A percentile compares a stretch with the other conserved stretches of the same genome.
Evolutionary conservation across 148 eudicot genomes (phyloP).

Genomic region (Suaeda aralocaspica): DNA sequence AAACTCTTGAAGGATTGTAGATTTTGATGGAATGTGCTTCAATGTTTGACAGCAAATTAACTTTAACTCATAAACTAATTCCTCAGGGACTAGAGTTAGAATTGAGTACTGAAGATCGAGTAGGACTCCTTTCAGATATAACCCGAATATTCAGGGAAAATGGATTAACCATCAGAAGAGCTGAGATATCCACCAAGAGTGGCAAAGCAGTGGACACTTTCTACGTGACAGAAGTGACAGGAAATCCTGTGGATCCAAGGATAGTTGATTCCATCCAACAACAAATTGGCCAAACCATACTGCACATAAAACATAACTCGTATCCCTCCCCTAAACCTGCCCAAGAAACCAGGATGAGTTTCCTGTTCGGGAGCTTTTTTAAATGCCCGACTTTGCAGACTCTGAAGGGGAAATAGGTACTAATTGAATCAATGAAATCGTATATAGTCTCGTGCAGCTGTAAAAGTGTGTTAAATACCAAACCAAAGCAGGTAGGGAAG

Average conservation of each 20-base stretch:
- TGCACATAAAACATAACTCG: slow-evolving; percentile 53
- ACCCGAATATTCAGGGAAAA: slow-evolving; percentile 83
- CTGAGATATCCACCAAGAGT: slow-evolving; percentile 64
- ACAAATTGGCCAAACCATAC: slow-evolving; percentile 52
- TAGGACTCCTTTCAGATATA: slow-evolving; percentile 78
- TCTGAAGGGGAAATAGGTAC: slow-evolving; percentile 17
- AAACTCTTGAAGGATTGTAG: neutral
- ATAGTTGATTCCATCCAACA: slow-evolving; percentile 52
- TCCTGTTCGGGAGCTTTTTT: slow-evolving; percentile 60
- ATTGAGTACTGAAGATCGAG: slow-evolving; percentile 67
- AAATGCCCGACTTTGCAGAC: slow-evolving; percentile 30
- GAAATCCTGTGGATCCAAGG: slow-evolving; percentile 57
- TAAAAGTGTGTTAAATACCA: slow-evolving; percentile 5
- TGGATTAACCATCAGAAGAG: slow-evolving; percentile 60
- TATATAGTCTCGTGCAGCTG: slow-evolving; percentile 16
- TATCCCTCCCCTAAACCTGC: slow-evolving; percentile 36
- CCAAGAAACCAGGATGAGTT: slow-evolving; percentile 52
- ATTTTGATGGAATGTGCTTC: neutral
- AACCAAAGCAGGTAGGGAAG: slow-evolving; percentile 1
- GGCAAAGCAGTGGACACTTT: slow-evolving; percentile 72
- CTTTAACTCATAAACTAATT: neutral
- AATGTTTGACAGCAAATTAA: neutral
- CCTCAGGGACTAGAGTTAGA: slow-evolving; percentile 74
- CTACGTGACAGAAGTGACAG: slow-evolving; percentile 67
- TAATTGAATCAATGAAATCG: slow-evolving; percentile 15